Evolutionary conservation across 805 yeast genomes (phyloP).

Genomic region (Lipomyces lipofer): DNA sequence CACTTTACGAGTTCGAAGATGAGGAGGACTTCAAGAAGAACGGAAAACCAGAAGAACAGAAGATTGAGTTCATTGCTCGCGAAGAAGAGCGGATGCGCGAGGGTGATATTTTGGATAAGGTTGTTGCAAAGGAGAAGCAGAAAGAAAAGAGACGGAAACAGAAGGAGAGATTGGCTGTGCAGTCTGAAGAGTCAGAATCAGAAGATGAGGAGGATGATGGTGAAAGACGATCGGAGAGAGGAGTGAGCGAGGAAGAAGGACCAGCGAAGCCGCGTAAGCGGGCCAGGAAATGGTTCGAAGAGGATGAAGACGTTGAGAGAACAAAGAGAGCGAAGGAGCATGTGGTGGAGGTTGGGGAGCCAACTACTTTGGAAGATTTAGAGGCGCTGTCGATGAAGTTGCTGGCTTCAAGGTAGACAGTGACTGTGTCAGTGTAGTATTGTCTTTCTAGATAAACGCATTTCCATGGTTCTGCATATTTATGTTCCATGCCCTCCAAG

Average conservation of each 20-base stretch:
- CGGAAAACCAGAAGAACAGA: constrained; percentile 70
- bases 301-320: constrained; percentile 34
- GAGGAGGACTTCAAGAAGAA: constrained; percentile 78
- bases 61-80: constrained; percentile 60
- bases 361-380: constrained; percentile 88
- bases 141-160: constrained; percentile 82
- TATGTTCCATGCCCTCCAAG: too few relatives aligned
- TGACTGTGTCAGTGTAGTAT: too few relatives aligned
- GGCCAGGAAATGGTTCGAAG: constrained; percentile 30
- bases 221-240: constrained; percentile 40
- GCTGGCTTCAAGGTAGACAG: constrained; percentile 32
- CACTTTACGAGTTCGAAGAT: constrained; percentile 84
- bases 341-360: constrained; percentile 77
- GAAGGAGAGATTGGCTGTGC: constrained; percentile 40
- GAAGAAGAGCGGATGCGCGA: constrained; percentile 69
- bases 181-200: constrained; percentile 36
- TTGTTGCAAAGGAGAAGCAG: constrained; percentile 69
- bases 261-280: constrained; percentile 32
- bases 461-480: too few relatives aligned
- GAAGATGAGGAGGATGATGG: constrained; percentile 37
- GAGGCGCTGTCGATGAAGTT: constrained; percentile 75
- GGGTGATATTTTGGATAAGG: constrained; percentile 78
- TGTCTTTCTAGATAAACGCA: too few relatives aligned
- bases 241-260: constrained; percentile 54
- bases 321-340: constrained; percentile 35